Conservation (phyloP, 2,329 filamentous ascomycete species). For the Cladophialophora carrionii region DNA sequence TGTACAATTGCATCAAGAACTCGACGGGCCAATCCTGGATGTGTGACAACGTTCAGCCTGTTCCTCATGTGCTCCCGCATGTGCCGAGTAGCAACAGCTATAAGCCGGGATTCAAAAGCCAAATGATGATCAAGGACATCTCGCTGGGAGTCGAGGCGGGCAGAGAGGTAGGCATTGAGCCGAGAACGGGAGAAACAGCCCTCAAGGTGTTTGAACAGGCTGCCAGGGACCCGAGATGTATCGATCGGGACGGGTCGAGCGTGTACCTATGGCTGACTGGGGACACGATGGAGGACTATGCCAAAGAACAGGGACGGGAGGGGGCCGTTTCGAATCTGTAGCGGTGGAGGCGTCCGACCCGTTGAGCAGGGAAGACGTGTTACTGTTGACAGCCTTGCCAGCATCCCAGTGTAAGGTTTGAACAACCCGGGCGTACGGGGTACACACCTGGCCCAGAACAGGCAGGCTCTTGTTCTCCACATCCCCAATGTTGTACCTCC, state of each 20-base stretch:
- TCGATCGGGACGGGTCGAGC: slow-evolving; percentile 21
- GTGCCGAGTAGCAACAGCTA: slow-evolving; percentile 14
- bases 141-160: slow-evolving; percentile 22
- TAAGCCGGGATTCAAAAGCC: slow-evolving; percentile 21
- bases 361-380: background rate
- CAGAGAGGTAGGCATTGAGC: slow-evolving; percentile 16
- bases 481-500: background rate
- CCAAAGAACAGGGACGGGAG: background rate
- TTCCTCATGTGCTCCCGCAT: slow-evolving; percentile 9
- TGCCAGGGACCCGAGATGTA: slow-evolving; percentile 15
- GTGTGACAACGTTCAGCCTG: slow-evolving; percentile 22
- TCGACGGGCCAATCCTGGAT: slow-evolving; percentile 25
- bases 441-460: background rate
- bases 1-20: slow-evolving; percentile 20
- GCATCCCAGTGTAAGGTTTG: background rate
- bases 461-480: slow-evolving; percentile 1
- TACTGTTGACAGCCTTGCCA: background rate
- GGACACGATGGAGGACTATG: slow-evolving; percentile 5
- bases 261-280: slow-evolving; percentile 20
- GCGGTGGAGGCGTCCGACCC: background rate
- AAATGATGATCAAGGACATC: slow-evolving; percentile 28
- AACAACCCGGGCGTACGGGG: background rate
- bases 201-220: slow-evolving; percentile 23
- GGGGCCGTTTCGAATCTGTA: background rate
- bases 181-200: slow-evolving; percentile 17